Evolutionary conservation across 805 yeast genomes (phyloP), one percentile per base, ranked within the genome.

Genomic region (Crinitomyces ghanaensis): DNA sequence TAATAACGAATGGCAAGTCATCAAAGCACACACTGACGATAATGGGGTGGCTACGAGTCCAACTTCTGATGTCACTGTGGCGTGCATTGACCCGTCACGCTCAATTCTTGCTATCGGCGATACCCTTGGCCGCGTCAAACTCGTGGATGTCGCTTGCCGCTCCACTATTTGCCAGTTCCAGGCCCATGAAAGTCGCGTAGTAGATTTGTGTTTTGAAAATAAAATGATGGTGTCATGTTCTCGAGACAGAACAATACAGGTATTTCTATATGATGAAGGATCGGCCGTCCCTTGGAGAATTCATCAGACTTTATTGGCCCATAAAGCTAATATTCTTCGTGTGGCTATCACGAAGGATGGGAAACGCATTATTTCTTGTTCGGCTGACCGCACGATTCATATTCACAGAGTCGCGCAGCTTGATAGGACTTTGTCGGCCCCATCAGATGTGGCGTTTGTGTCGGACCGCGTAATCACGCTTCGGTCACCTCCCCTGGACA

Each of bases 171-270:
- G 26, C 22, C 18, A 20, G 5, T 39, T 36, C 31, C 31, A 37
- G 12, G 50, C 50, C 8, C 50, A 45, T 31, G 43, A 40, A 5
- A 40, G 45, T 2, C 23, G 38, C 9, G 44, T 45, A 6, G 41
- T 35, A 8, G 45, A 36, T 19, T 39, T 45, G 11, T 34, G 13
- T 9, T 34, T 23, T 2, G 33, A 30, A n/a, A 14, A 26, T 19
- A 26, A 38, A 16, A 17, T 39, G 16, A 30, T 48, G 6, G 42
- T 40, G 7, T 41, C 48, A 9, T 37, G 50, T 18, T 70, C 78
- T 1, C 53, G 82, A 26, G 83, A 76, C 47, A 48, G 83, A 33
- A 76, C 74, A 61, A 65, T 76, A 19, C 83, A 76, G 47, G 47
- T 75, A 0, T 71, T 70, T 38, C 45, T 48, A 9, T 55, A 51